These are phyloP conservation scores for Hymenoscyphus salicellus DNA, from an alignment of 2,329 filamentous ascomycete species.

Conservation along the genomic window DNA sequence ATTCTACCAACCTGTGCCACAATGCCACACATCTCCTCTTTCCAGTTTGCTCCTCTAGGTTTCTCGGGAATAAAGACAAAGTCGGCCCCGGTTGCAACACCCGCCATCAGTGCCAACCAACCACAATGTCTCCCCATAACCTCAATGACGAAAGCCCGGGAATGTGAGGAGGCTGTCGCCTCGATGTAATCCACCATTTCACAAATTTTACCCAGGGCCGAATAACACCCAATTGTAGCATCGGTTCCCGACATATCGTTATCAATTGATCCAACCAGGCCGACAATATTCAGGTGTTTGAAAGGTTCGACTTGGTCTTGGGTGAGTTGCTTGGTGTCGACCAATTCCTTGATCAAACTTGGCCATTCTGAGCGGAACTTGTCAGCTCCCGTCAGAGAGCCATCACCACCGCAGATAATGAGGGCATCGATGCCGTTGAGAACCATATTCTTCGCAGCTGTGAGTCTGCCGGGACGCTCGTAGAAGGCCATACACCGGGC, in stretches of 20 bases:
- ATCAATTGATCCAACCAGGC: constrained; percentile 94
- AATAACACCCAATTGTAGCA: constrained; percentile 96
- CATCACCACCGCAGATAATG: constrained; percentile 95
- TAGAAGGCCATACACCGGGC: constrained; percentile 91
- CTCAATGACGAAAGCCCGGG: constrained; percentile 93
- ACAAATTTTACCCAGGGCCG: constrained; percentile 87
- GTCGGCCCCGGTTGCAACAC: constrained; percentile 90
- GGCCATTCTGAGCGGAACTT: constrained; percentile 92
- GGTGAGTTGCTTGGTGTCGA: constrained; percentile 68
- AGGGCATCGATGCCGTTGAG: constrained; percentile 89
- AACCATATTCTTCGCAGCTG: constrained; percentile 91
- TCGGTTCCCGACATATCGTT: constrained; percentile 97
- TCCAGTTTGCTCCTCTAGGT: constrained; percentile 83
- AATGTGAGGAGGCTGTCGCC: constrained; percentile 89
- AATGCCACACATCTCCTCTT: constrained; percentile 78
- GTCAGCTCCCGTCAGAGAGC: constrained; percentile 92
- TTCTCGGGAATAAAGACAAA: constrained; percentile 97
- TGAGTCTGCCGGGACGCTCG: constrained; percentile 77
- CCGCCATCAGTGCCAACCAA: constrained; percentile 94
- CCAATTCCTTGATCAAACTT: constrained; percentile 78
- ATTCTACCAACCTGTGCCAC: constrained; percentile 58
- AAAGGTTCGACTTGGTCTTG: constrained; percentile 70
- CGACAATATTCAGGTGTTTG: constrained; percentile 89
- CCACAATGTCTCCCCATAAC: constrained; percentile 98
- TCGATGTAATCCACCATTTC: constrained; percentile 97